Evolutionary conservation across 1,284 basidiomycete genomes (phyloP).

Genomic region (Coniferiporia sulphurascens): DNA sequence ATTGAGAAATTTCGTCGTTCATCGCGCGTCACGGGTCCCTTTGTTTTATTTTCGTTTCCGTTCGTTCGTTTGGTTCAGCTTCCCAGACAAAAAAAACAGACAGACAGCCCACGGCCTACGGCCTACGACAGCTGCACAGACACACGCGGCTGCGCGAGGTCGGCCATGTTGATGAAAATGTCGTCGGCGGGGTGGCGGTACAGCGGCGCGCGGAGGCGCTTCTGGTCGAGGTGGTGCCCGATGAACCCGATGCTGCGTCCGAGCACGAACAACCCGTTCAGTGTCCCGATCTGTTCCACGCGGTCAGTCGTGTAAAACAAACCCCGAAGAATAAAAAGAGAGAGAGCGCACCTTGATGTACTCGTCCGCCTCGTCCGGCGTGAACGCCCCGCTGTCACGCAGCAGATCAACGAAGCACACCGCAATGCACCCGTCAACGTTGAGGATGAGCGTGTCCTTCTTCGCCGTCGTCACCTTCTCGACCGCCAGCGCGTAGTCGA

Average conservation of each 20-base stretch:
- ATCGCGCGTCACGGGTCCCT: no score
- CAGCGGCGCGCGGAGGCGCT: constrained; percentile 85
- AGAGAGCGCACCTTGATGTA: constrained; percentile 71
- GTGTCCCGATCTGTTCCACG: constrained; percentile 63
- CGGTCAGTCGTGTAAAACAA: constrained; percentile 6
- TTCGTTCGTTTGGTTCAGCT: no score
- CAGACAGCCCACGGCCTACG: no score
- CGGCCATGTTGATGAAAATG: constrained; percentile 84
- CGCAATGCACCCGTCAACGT: constrained; percentile 97
- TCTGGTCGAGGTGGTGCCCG: constrained; percentile 93
- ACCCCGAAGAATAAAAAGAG: not conserved
- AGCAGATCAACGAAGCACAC: constrained; percentile 98
- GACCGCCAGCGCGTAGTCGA: constrained; percentile 98
- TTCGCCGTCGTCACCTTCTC: constrained; percentile 98
- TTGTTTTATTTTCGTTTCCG: no score
- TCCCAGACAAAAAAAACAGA: no score
- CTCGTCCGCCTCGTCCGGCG: constrained; percentile 92
- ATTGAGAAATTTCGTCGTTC: no score
- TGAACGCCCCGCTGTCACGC: constrained; percentile 91
- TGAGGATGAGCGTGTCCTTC: constrained; percentile 96
- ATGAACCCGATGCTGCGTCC: constrained; percentile 98
- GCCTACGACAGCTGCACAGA: constrained; percentile 51
- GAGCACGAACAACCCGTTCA: constrained; percentile 96
- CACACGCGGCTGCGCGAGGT: constrained; percentile 72
- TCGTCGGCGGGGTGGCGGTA: constrained; percentile 90